phyloP scores from a whole-genome alignment of 257 asterid genomes.

The Gynochthodes officinalis region DNA sequence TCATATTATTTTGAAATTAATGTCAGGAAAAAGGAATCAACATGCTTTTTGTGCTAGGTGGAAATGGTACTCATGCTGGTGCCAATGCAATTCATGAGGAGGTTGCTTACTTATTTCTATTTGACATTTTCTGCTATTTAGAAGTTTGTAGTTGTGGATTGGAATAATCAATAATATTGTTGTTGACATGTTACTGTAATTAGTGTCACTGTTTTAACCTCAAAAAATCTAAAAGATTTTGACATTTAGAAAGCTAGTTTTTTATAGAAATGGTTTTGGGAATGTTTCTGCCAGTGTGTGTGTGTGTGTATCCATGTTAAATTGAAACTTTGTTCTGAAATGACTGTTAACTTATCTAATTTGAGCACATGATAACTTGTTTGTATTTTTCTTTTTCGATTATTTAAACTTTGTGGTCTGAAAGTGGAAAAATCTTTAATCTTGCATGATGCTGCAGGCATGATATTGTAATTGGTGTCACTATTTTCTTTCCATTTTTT shows the following conservation, averaged over 20 bases:
- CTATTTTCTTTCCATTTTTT: neutral
- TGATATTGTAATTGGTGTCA: neutral
- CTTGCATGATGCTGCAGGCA: neutral
- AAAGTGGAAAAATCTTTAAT: neutral
- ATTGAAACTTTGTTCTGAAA: neutral
- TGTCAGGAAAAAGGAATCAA: constrained; percentile 88
- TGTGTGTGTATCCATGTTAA: neutral
- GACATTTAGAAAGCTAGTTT: neutral
- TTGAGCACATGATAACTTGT: neutral
- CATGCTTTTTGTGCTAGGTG: constrained; percentile 96
- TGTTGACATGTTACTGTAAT: neutral
- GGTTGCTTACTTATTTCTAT: constrained; percentile 34
- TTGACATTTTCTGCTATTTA: neutral
- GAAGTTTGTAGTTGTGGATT: neutral
- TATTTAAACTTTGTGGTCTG: neutral
- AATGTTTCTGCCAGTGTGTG: neutral
- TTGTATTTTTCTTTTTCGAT: neutral
- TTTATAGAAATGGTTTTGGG: neutral
- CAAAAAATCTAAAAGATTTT: neutral
- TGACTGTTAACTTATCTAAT: neutral
- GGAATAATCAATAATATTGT: neutral
- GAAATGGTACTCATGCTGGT: constrained; percentile 99
- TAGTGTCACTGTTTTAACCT: neutral
- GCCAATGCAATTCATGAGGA: constrained; percentile 94
- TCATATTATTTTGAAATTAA: constrained; percentile 20